Base-by-base conservation (phyloP, 352 stramenopile species). In the Phytopythium ostracodes region DNA sequence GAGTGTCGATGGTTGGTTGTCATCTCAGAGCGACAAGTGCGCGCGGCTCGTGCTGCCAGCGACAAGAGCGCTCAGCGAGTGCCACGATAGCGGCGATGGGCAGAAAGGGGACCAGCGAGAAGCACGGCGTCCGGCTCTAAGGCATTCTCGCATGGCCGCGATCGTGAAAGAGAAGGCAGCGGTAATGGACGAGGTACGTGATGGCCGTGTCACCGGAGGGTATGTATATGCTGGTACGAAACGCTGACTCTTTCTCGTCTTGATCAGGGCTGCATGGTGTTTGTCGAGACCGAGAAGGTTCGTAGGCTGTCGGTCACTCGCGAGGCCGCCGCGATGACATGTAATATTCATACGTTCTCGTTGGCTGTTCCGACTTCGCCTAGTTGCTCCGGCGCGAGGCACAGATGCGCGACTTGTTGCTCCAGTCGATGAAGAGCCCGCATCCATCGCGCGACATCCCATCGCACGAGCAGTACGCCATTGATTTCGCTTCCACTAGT, bases 261-360 rank as follows among this genome's bases (percentile, higher is more conserved):
- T 33, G 5, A 5, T 3, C 25, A 75, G 75, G 56, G 59, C 33
- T 77, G 64, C 35, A 56, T 71, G 27, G 49, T 84, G 4, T 64
- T 55, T 11, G 35, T 38, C 29, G 75, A 84, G 50, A 67, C 83
- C 33, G 67, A 77, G 27, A 70, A 76, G 72, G 76, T 86, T 20
- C 25, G 46, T 35, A 12, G n/a, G n/a, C n/a, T n/a, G 11, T 1
- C 12, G 25, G 7, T 35, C 24, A 25, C 6, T 36, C 11, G 4
- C 18, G 18, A 18, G 4, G 20, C 33, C 22, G 15, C 14, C 9
- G 22, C 2, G 8, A 52, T 0, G 24, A 9, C 44, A 29, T 14
- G 9, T 2, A 22, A 5, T 6, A 18, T 22, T 31, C 24, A 31
- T 2, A 33, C 9, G 12, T 3, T 4, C 44, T 29, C 22, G 22